Conservation (phyloP, 2,329 filamentous ascomycete species). For the Hypoxylon sp. region DNA sequence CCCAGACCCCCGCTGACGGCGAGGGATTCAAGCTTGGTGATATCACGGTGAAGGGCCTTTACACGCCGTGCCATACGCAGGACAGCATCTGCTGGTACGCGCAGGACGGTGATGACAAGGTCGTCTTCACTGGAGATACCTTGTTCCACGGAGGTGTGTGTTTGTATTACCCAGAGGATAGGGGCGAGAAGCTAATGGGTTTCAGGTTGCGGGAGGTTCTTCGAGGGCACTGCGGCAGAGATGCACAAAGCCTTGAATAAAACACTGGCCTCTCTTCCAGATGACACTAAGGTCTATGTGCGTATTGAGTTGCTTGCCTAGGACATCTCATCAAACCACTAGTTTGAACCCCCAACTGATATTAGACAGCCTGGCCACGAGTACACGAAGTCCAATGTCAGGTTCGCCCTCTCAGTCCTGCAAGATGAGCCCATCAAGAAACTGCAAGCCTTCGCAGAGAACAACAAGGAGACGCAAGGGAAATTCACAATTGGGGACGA, state of each 20-base stretch:
- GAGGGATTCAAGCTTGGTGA: slow-evolving; percentile 85
- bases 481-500: slow-evolving; percentile 98
- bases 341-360: slow-evolving; percentile 9
- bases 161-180: neutral
- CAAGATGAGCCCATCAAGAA: slow-evolving; percentile 83
- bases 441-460: slow-evolving; percentile 81
- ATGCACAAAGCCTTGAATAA: slow-evolving; percentile 96
- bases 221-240: slow-evolving; percentile 89
- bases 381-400: slow-evolving; percentile 97
- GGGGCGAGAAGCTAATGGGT: slow-evolving; percentile 18
- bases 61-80: slow-evolving; percentile 98
- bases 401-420: slow-evolving; percentile 84
- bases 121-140: slow-evolving; percentile 96
- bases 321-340: neutral
- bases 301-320: slow-evolving; percentile 53
- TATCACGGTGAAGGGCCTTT: slow-evolving; percentile 87
- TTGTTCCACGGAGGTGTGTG: slow-evolving; percentile 87
- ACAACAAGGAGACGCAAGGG: slow-evolving; percentile 90
- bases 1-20: slow-evolving; percentile 80
- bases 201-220: slow-evolving; percentile 92
- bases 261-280: slow-evolving; percentile 82
- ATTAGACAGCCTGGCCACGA: slow-evolving; percentile 86
- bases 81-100: slow-evolving; percentile 97
- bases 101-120: slow-evolving; percentile 81
- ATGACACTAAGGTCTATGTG: slow-evolving; percentile 93